Evolutionary conservation across 306 rosid species (phyloP).

Genomic region (Mucuna pruriens): DNA sequence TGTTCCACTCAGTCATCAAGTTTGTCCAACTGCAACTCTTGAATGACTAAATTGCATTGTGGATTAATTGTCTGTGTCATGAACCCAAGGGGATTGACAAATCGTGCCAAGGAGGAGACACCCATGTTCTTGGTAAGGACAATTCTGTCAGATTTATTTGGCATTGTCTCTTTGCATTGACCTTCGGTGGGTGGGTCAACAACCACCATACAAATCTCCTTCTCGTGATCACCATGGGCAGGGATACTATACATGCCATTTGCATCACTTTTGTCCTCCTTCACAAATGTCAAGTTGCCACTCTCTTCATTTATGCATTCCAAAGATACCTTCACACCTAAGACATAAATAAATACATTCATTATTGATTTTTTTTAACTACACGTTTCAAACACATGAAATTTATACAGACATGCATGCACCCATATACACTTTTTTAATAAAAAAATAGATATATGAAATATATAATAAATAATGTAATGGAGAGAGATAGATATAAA

Average conservation of each 20-base stretch:
- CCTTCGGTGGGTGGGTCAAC: not conserved
- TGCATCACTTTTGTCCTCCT: not conserved
- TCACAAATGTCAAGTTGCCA: not conserved
- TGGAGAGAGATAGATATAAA: no score
- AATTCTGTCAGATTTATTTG: slow-evolving; percentile 30
- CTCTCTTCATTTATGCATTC: slow-evolving; percentile 24
- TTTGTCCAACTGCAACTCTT: slow-evolving; percentile 46
- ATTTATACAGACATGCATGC: no score
- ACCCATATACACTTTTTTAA: no score
- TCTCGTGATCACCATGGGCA: slow-evolving; percentile 45
- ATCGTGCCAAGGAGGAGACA: slow-evolving; percentile 38
- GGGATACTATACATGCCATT: slow-evolving; percentile 39
- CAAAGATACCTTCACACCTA: slow-evolving; percentile 45
- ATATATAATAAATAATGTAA: no score
- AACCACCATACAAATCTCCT: slow-evolving; percentile 45
- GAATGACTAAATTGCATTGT: slow-evolving; percentile 24
- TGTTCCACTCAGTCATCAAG: not conserved
- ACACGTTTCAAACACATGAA: no score
- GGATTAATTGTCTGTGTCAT: slow-evolving; percentile 31
- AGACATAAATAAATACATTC: not conserved
- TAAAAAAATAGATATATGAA: no score
- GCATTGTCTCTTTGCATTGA: slow-evolving; percentile 27
- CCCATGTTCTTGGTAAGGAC: slow-evolving; percentile 53
- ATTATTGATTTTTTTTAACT: no score
- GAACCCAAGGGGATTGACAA: slow-evolving; percentile 66